phyloP scores from a whole-genome alignment of 768 basidiomycete species.

The Hygrophorus pudorinus region DNA sequence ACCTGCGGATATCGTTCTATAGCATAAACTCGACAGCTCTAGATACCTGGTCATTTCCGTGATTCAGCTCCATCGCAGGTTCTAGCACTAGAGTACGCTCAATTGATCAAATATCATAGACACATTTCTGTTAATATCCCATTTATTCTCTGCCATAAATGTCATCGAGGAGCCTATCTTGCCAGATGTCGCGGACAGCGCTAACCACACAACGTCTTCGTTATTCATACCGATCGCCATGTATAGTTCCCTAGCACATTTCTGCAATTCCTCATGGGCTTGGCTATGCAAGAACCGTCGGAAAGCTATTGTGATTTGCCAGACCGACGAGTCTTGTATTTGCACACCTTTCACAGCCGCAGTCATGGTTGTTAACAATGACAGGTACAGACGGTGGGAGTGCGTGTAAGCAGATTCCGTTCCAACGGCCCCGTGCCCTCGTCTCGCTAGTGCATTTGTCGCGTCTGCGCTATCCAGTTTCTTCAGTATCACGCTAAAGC shows the following conservation, averaged over 20 bases:
- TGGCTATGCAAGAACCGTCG: slow-evolving; percentile 63
- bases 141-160: slow-evolving; percentile 46
- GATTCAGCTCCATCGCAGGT: background rate
- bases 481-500: slow-evolving; percentile 51
- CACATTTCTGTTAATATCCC: slow-evolving; percentile 49
- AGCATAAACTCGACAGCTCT: slow-evolving; percentile 12
- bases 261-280: slow-evolving; percentile 68
- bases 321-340: slow-evolving; percentile 58
- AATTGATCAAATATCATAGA: slow-evolving; percentile 21
- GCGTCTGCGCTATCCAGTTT: slow-evolving; percentile 55
- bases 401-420: slow-evolving; percentile 69
- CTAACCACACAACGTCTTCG: slow-evolving; percentile 80
- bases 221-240: slow-evolving; percentile 48
- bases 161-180: slow-evolving; percentile 28
- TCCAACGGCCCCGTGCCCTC: slow-evolving; percentile 40
- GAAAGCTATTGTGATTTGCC: slow-evolving; percentile 74
- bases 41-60: slow-evolving; percentile 8
- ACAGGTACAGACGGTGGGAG: slow-evolving; percentile 71
- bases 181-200: slow-evolving; percentile 45
- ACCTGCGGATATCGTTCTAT: slow-evolving; percentile 15
- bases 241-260: slow-evolving; percentile 56
- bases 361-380: slow-evolving; percentile 66
- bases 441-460: slow-evolving; percentile 54
- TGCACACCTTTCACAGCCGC: slow-evolving; percentile 58
- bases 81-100: background rate